Evolutionary conservation across 2,329 filamentous ascomycete genomes (phyloP), one percentile per base, ranked within the genome.

Genomic region (Clarireedia sp.): DNA sequence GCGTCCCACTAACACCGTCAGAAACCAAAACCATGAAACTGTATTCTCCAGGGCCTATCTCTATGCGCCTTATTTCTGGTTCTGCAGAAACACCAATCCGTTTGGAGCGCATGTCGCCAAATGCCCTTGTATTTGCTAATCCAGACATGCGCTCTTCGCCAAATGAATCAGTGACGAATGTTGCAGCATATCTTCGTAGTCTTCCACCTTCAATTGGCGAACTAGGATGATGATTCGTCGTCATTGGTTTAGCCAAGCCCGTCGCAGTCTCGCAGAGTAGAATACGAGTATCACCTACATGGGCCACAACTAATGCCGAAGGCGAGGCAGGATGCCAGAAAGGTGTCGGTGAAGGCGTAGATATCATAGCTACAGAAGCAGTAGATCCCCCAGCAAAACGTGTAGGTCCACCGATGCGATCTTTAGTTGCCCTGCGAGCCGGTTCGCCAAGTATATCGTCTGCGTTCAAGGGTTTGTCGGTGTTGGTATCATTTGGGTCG

Each of bases 331-430:
- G 94, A 66, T 97, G 89, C 94, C 94, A 99, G 72, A 95, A 99
- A 0, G 94, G 94, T 0, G 87, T 87, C 0, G 91, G 86, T 0
- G 90, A 95, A 0, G 92, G 90, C 0, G 94, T 97, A 0, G 90
- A 95, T 55, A 99, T 90, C 67, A 99, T 79, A 1, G 86, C 91
- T 17, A 96, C 76, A 17, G 90, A 95, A 43, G 89, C 91, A 1
- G 94, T 99, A 52, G 90, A 96, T 56, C 94, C 94, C 58, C 94
- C 94, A 67, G 91, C 89, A 76, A 97, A 97, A 57, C 90, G 86
- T 26, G 78, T 83, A 2, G 78, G 72, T 8, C 89, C 89, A 26
- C 90, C 89, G 59, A 95, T 92, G 29, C 72, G 75, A 65, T 78
- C 78, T 36, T 74, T 77, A 2, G 75, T 82, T 1, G 78, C 75